Evolutionary conservation across 2,329 filamentous ascomycete genomes (phyloP).

Genomic region (Venturiaceae sp.): DNA sequence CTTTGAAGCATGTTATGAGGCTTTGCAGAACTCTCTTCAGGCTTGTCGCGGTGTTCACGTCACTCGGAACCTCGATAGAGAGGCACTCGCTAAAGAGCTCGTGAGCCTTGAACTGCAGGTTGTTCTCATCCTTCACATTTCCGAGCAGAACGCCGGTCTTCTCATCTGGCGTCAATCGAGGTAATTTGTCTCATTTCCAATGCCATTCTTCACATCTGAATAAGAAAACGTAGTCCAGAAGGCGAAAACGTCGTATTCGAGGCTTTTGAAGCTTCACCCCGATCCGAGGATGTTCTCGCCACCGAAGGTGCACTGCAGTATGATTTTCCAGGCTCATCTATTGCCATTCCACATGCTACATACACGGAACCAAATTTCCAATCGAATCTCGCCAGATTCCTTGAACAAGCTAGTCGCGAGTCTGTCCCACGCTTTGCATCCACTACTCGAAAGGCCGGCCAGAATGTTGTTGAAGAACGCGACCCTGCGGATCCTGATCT

Average conservation of each 20-base stretch:
- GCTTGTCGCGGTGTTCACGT: neutral
- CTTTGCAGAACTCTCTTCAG: neutral
- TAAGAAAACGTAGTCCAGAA: too few relatives aligned
- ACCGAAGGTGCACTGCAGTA: constrained; percentile 43
- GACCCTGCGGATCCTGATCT: constrained; percentile 49
- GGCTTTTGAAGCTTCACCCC: constrained; percentile 50
- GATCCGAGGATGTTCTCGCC: constrained; percentile 41
- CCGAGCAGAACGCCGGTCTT: constrained; percentile 40
- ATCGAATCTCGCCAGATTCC: constrained; percentile 36
- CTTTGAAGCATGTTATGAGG: neutral
- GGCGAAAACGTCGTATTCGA: constrained; percentile 39
- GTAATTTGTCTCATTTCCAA: constrained; percentile 17
- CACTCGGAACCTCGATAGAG: neutral
- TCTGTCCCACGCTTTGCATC: constrained; percentile 47
- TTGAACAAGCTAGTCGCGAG: constrained; percentile 39
- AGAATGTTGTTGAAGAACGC: constrained; percentile 41
- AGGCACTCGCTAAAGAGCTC: neutral
- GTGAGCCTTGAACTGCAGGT: neutral
- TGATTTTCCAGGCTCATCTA: constrained; percentile 48
- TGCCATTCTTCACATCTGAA: too few relatives aligned
- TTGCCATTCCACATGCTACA: constrained; percentile 31
- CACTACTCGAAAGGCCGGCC: constrained; percentile 41
- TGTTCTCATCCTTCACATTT: constrained; percentile 25
- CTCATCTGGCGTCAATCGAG: constrained; percentile 25
- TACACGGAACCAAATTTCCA: constrained; percentile 37